Evolutionary conservation across 1,284 basidiomycete species (phyloP).

Genomic region (Kalmanozyma brasiliensis): DNA sequence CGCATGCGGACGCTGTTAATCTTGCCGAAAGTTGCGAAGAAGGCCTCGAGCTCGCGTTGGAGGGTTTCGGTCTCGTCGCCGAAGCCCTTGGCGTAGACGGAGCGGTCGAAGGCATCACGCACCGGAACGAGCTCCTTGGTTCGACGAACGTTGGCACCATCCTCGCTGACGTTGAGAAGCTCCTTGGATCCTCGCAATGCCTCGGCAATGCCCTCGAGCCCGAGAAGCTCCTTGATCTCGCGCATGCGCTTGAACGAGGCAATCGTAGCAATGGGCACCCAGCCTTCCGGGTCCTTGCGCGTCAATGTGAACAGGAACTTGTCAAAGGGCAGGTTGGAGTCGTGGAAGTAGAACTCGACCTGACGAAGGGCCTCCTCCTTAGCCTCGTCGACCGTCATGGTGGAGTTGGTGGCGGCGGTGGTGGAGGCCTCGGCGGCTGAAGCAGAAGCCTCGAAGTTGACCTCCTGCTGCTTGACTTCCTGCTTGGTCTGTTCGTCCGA

Average conservation of each 20-base stretch:
- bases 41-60: constrained; percentile 82
- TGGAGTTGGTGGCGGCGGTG: constrained; percentile 1
- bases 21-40: constrained; percentile 83
- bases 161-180: constrained; percentile 80
- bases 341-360: constrained; percentile 91
- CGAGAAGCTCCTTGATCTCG: constrained; percentile 70
- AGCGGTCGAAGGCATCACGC: constrained; percentile 65
- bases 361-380: constrained; percentile 55
- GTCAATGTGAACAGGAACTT: constrained; percentile 83
- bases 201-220: constrained; percentile 54
- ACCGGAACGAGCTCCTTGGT: constrained; percentile 70
- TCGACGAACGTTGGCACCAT: constrained; percentile 79
- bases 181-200: constrained; percentile 48
- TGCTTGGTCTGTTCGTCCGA: constrained; percentile 37
- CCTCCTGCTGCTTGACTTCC: constrained; percentile 19
- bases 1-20: constrained; percentile 89
- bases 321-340: constrained; percentile 92
- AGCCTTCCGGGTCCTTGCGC: constrained; percentile 73
- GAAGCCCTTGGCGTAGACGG: constrained; percentile 80
- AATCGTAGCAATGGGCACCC: constrained; percentile 88
- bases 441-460: constrained; percentile 19
- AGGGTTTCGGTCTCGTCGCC: constrained; percentile 78
- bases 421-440: constrained; percentile 14
- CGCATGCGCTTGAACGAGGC: constrained; percentile 95
- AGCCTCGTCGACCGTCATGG: constrained; percentile 52